Base-by-base conservation (phyloP, 305 asterid species). In the Coffea humblotiana region DNA sequence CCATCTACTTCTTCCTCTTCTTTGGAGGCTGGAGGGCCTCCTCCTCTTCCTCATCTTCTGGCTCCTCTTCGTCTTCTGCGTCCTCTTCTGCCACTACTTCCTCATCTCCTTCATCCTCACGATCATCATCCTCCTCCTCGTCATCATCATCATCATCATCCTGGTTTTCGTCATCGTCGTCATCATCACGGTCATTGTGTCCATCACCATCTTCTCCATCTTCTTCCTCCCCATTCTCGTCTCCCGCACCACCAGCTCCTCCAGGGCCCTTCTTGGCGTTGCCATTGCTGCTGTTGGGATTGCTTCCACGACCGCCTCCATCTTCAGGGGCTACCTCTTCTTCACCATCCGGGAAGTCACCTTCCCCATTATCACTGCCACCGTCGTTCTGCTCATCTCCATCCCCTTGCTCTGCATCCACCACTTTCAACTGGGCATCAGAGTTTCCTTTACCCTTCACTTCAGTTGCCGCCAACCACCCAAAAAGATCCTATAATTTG, bases 1-100 rank as follows among this genome's bases (percentile, higher is more conserved):
- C 40, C 64, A 88, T 89, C 86, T 32, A 90, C 92, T 87, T 90
- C 91, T 90, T 92, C 79, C 95, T 88, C 90, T 91, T 92, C 88
- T 90, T 90, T 1, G 93, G 95, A 32, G 95, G 97, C 79, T 89
- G 93, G 81, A 88, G 87, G 35, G 89, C 84, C 84, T 88, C 92
- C 18, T 91, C 93, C 1, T 90, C 91, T 0, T 89, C 89, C 1
- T 87, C 88, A 19, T 81, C 90, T 6, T 82, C 89, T 6, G 81
- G 91, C 1, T 87, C 92, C 3, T 84, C 84, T 0, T 85, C 86
- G 0, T 87, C 92, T 10, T 84, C 89, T 6, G 84, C 84, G 54
- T 86, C 90, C 23, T 88, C 90, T 11, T 89, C 91, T 13, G 65
- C 93, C 0, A 3, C 90, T 0, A 45, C 89, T 23, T 85, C 92